Evolutionary conservation across 2,329 filamentous ascomycete species (phyloP), one percentile per base, ranked within the genome.

Genomic region (Ceratocystis cacaofunesta): DNA sequence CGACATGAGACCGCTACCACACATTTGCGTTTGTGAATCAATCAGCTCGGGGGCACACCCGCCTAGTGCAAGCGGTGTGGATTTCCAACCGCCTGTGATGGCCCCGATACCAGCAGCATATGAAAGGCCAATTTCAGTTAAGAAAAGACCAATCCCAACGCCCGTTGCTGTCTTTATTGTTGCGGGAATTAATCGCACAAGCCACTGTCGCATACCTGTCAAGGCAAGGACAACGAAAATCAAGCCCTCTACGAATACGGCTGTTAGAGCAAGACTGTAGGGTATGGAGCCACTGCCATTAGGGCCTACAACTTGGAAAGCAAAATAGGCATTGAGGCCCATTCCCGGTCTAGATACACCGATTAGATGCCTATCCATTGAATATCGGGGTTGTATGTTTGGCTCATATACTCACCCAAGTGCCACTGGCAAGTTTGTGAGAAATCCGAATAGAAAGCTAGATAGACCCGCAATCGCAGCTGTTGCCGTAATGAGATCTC

Each of bases 91-190:
- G 32, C 90, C 90, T 0, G 88, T 90, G 68, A 95, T 85, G 41
- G 89, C 81, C 17, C 91, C 90, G 70, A 96, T 92, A 65, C 91
- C 91, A 58, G 88, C 85, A 25, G 85, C 86, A 73, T 94, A 94
- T 0, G 88, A 90, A 69, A 87, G 78, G 1, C 84, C 84, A 68
- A 85, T 84, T 68, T 85, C 79, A 0, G 84, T 85, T 28, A 87
- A 76, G 69, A 86, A 85, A 46, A 86, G 75, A 2, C 84, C 84
- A 48, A 87, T 86, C 1, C 84, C 84, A 3, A 85, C 84, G 22
- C 84, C 84, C 25, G 82, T 85, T 10, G 84, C 84, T 1, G 82
- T 84, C 73, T 87, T 87, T 70, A 87, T 80, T 1, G 83, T 86
- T 1, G 80, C 78, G 0, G 84, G 84, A 58, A 86, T 86, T 65